phyloP scores from a whole-genome alignment of 2,329 filamentous ascomycete species.

The Didymellaceae sp. region DNA sequence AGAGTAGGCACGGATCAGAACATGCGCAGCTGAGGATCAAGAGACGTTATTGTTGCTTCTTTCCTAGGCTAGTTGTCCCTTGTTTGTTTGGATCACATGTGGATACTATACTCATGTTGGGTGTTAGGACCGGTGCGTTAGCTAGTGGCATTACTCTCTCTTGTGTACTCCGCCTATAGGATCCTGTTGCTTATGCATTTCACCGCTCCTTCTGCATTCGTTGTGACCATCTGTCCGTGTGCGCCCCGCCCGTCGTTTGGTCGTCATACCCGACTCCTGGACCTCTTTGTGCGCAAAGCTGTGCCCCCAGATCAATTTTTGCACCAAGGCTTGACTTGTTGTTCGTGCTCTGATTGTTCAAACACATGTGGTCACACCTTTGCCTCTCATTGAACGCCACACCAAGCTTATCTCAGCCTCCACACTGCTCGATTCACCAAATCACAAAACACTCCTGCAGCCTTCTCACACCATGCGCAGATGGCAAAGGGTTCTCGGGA shows the following conservation, averaged over 20 bases:
- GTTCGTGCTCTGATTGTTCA: not conserved
- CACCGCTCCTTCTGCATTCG: not conserved
- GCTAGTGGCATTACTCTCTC: slow-evolving; percentile 16
- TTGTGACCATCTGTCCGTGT: slow-evolving; percentile 15
- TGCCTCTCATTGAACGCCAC: not conserved
- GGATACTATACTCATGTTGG: slow-evolving; percentile 29
- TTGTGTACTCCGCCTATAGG: slow-evolving; percentile 25
- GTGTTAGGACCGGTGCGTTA: not conserved
- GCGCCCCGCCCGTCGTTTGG: slow-evolving; percentile 9
- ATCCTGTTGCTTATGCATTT: slow-evolving; percentile 13
- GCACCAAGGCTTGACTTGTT: not conserved
- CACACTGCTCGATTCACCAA: not conserved
- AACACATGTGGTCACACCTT: not conserved
- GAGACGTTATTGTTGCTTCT: too few relatives aligned
- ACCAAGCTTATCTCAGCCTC: not conserved
- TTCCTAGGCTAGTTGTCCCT: too few relatives aligned
- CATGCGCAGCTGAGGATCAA: too few relatives aligned
- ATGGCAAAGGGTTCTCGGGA: slow-evolving; percentile 28
- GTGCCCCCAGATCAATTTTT: slow-evolving; percentile 10
- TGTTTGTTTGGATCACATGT: slow-evolving; percentile 26
- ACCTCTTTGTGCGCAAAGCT: slow-evolving; percentile 15
- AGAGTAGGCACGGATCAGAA: slow-evolving; percentile 26
- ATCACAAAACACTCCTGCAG: slow-evolving; percentile 3
- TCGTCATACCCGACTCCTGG: slow-evolving; percentile 23
- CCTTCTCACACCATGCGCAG: slow-evolving; percentile 18